Evolutionary conservation across 1,284 basidiomycete species (phyloP).

Genomic region (Athelia psychrophila): DNA sequence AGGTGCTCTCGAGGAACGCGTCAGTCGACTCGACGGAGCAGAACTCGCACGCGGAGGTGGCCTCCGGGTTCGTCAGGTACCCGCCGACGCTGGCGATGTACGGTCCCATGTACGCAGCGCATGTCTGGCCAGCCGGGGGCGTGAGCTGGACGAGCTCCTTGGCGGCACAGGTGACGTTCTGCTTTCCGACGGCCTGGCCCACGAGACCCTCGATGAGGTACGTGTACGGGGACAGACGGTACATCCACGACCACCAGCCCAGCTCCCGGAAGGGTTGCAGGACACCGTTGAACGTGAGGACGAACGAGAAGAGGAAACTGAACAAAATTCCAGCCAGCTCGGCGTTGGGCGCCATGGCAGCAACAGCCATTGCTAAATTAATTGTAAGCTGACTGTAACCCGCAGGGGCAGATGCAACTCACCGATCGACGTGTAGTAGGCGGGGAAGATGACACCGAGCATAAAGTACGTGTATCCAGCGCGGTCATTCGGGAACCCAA

Average conservation of each 20-base stretch:
- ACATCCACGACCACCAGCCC: slow-evolving; percentile 86
- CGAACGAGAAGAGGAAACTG: slow-evolving; percentile 67
- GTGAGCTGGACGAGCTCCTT: slow-evolving; percentile 51
- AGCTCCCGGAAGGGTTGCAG: slow-evolving; percentile 62
- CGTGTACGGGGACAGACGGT: slow-evolving; percentile 76
- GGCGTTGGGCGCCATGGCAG: slow-evolving; percentile 62
- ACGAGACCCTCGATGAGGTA: slow-evolving; percentile 63
- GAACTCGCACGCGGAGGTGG: slow-evolving; percentile 51
- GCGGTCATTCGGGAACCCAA: slow-evolving; percentile 45
- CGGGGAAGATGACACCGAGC: slow-evolving; percentile 43
- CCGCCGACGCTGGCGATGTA: slow-evolving; percentile 57
- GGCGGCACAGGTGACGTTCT: slow-evolving; percentile 51
- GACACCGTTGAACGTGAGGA: slow-evolving; percentile 67
- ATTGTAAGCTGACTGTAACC: neutral
- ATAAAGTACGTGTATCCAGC: slow-evolving; percentile 56
- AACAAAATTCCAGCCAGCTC: slow-evolving; percentile 68
- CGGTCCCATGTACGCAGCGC: slow-evolving; percentile 48
- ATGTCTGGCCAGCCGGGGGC: slow-evolving; percentile 62
- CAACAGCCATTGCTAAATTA: slow-evolving; percentile 58
- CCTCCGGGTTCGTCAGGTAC: slow-evolving; percentile 62
- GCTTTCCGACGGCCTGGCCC: slow-evolving; percentile 44
- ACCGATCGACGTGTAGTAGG: slow-evolving; percentile 51
- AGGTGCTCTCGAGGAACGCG: slow-evolving; percentile 34
- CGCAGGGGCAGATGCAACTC: neutral
- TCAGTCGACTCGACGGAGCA: slow-evolving; percentile 46